Percentiles rank a stretch among this genome's conserved stretches.
Conservation (phyloP, 129 eudicot species). For the Tagetes patula region DNA sequence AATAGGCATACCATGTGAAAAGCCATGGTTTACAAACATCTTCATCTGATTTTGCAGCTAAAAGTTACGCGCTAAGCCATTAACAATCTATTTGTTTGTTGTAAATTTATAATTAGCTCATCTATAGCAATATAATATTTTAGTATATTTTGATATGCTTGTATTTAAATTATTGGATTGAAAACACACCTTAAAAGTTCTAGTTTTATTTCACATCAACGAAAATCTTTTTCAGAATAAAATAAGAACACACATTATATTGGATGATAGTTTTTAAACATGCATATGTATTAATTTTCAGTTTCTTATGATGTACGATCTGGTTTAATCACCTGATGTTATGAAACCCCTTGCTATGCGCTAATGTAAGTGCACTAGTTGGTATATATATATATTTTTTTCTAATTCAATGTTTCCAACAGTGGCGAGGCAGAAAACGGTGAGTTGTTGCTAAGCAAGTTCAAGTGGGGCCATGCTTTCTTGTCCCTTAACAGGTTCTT, state of each 20-base stretch:
- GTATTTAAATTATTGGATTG: not conserved
- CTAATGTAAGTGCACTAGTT: not conserved
- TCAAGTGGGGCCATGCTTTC: conserved; percentile 99
- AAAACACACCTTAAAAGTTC: not conserved
- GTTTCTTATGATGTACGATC: not conserved
- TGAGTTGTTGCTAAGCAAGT: conserved; percentile 78
- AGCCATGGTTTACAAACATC: not conserved
- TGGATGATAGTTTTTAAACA: not conserved
- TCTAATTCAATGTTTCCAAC: conserved; percentile 26
- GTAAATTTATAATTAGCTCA: not conserved
- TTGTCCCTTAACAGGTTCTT: conserved; percentile 85
- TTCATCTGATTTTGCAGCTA: not conserved
- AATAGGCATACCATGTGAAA: not conserved
- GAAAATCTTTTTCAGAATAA: not conserved
- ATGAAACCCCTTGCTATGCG: not conserved
- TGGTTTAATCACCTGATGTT: not conserved
- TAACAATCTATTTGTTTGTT: not conserved
- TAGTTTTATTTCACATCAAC: not conserved
- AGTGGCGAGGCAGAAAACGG: conserved; percentile 94
- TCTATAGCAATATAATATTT: not conserved
- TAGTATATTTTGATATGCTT: not conserved
- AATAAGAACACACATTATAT: not conserved
- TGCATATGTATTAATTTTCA: not conserved
- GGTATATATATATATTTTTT: not conserved
- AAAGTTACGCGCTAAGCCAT: not conserved